Conservation (phyloP, 2,329 filamentous ascomycete species). For the Sclerotinia sclerotiorum region DNA sequence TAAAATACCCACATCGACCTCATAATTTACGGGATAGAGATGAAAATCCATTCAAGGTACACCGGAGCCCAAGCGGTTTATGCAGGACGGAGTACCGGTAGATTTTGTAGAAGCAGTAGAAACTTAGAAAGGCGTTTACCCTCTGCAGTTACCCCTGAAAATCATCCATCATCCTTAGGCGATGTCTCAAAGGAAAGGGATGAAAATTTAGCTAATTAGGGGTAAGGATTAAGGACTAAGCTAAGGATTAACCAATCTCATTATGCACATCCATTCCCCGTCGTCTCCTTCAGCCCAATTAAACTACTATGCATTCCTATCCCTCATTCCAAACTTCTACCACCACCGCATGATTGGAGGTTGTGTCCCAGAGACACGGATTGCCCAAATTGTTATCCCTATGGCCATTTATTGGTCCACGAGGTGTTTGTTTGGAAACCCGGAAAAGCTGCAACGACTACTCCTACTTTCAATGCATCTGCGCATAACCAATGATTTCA, state of each 20-base stretch:
- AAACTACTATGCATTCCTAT: not conserved
- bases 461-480: not conserved
- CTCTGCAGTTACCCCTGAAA: conserved; percentile 14
- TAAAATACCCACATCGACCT: not conserved
- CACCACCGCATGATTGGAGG: not conserved
- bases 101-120: not conserved
- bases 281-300: not conserved
- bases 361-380: not conserved
- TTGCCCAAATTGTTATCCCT: not conserved
- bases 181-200: conserved; percentile 11
- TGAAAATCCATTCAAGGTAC: not conserved
- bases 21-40: conserved; percentile 3
- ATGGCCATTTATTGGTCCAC: not conserved
- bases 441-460: not conserved
- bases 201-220: not conserved
- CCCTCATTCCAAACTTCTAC: not conserved
- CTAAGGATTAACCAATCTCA: not conserved
- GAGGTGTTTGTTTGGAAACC: not conserved
- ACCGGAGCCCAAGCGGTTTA: not conserved
- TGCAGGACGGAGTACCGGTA: not conserved
- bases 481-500: not conserved
- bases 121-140: not conserved
- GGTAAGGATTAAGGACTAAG: not conserved
- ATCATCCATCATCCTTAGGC: conserved; percentile 1
- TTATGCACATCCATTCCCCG: not conserved